Conservation (phyloP, 768 basidiomycete species). For the Leccinum variicolor region DNA sequence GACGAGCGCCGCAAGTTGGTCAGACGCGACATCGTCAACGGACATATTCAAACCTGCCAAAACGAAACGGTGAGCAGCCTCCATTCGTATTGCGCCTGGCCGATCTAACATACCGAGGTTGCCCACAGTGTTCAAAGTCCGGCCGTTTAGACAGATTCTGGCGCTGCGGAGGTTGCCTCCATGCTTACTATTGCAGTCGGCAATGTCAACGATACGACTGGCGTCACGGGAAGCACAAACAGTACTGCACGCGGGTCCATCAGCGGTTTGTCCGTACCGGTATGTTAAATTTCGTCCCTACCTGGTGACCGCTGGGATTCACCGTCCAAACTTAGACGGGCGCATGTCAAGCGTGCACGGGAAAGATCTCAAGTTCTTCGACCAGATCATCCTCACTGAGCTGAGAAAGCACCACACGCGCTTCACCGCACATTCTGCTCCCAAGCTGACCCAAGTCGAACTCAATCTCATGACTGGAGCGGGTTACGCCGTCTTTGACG, state of each 20-base stretch:
- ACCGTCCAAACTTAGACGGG: constrained; percentile 10
- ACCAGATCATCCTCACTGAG: constrained; percentile 25
- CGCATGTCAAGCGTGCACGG: constrained; percentile 22
- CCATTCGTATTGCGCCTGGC: background rate
- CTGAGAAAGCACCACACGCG: constrained; percentile 17
- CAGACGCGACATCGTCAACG: constrained; percentile 11
- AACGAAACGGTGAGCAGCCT: constrained; percentile 15
- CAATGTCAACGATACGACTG: constrained; percentile 28
- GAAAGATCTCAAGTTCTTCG: constrained; percentile 28
- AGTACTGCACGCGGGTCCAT: constrained; percentile 22
- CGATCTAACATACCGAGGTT: background rate
- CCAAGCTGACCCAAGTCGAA: constrained; percentile 25
- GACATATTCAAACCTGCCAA: constrained; percentile 27
- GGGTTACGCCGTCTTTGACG: constrained; percentile 16
- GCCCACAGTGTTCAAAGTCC: constrained; percentile 23
- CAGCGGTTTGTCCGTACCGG: constrained; percentile 17
- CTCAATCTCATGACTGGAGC: constrained; percentile 19
- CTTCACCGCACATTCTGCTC: constrained; percentile 4
- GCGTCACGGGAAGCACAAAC: constrained; percentile 25
- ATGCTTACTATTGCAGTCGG: constrained; percentile 28
- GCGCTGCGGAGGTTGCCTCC: constrained; percentile 26
- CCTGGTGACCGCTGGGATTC: background rate
- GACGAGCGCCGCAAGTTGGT: constrained; percentile 19
- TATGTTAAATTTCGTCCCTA: constrained; percentile 3
- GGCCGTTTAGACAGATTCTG: constrained; percentile 16